A percentile compares a stretch with the other conserved stretches of the same genome.
These are phyloP conservation scores for Truncatella angustata DNA, from an alignment of 2,329 filamentous ascomycete genomes.

Conservation along the genomic window DNA sequence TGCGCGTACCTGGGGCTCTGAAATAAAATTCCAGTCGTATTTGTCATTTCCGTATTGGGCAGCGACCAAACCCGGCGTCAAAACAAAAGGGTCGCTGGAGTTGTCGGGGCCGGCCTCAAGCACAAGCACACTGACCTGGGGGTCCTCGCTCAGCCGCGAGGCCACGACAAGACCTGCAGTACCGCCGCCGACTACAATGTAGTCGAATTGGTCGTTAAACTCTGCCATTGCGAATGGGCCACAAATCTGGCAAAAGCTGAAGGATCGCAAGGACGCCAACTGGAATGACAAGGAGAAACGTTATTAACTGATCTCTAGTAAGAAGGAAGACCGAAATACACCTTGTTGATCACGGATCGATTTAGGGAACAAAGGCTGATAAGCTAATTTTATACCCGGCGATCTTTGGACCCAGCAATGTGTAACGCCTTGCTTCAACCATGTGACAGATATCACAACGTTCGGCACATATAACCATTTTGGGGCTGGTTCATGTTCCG, in stretches of 20 bases:
- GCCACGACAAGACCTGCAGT: constrained; percentile 47
- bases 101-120: constrained; percentile 38
- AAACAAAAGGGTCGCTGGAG: constrained; percentile 32
- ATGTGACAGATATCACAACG: not conserved
- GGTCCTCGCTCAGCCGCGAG: constrained; percentile 37
- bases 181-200: constrained; percentile 50
- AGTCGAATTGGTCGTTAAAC: constrained; percentile 37
- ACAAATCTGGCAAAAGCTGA: not conserved
- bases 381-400: not conserved
- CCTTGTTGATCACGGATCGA: no score
- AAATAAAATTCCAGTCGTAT: constrained; percentile 40
- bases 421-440: no score
- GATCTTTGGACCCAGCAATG: no score
- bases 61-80: constrained; percentile 33
- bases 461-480: not conserved
- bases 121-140: constrained; percentile 33
- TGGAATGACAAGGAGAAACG: not conserved
- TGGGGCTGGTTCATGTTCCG: not conserved
- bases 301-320: no score
- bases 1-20: constrained; percentile 30
- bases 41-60: constrained; percentile 31
- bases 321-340: no score
- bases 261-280: no score
- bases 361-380: not conserved
- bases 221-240: not conserved